phyloP scores from a whole-genome alignment of 805 yeast species.

The Lachancea kluyveri region DNA sequence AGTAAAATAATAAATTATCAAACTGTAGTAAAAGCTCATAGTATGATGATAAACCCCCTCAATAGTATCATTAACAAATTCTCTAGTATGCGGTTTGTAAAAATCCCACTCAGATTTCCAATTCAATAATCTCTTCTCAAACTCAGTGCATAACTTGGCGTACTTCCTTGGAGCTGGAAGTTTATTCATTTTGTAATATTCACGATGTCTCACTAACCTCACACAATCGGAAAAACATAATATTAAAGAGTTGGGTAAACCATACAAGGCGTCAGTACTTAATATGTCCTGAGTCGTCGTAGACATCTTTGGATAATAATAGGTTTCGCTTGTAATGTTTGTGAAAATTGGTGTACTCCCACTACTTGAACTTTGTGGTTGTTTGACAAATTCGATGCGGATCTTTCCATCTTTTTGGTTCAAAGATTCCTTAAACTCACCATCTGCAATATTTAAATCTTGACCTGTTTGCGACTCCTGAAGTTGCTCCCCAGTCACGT shows the following conservation, averaged over 20 bases:
- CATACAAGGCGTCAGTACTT: constrained; percentile 77
- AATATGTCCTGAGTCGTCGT: constrained; percentile 51
- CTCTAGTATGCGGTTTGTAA: constrained; percentile 23
- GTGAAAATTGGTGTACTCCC: constrained; percentile 35
- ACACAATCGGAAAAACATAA: constrained; percentile 68
- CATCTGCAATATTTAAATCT: constrained; percentile 8
- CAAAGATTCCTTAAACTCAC: constrained; percentile 28
- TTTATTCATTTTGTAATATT: constrained; percentile 35
- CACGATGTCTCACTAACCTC: constrained; percentile 55
- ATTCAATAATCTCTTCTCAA: constrained; percentile 45
- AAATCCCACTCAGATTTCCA: constrained; percentile 80
- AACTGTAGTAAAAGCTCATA: constrained; percentile 67
- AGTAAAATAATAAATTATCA: constrained; percentile 65
- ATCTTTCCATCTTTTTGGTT: constrained; percentile 43
- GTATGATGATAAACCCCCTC: constrained; percentile 77
- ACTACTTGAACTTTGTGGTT: constrained; percentile 13
- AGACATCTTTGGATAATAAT: constrained; percentile 25
- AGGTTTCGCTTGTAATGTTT: constrained; percentile 37
- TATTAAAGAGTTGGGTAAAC: constrained; percentile 76
- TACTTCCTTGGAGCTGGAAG: constrained; percentile 21
- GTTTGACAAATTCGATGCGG: constrained; percentile 35
- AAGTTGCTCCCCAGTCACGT: constrained; percentile 8
- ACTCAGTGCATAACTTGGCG: constrained; percentile 21
- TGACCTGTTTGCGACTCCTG: neutral
- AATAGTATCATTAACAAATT: constrained; percentile 35